These are phyloP conservation scores for Mycena chlorophos DNA, from an alignment of 768 basidiomycete species.

Conservation along the genomic window DNA sequence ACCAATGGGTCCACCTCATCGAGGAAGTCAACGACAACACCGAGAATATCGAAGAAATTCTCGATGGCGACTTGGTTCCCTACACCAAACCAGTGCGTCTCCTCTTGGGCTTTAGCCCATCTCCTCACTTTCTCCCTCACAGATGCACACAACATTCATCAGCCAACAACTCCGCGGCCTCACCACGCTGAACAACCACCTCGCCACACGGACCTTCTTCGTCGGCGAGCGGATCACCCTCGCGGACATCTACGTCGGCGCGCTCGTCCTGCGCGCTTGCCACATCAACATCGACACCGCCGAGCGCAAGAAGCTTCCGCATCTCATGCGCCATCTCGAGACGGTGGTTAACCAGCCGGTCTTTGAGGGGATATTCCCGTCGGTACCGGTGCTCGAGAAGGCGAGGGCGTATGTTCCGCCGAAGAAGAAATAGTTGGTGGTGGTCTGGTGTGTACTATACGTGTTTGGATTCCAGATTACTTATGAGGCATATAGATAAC, in stretches of 20 bases:
- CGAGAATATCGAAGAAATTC: slow-evolving; percentile 41
- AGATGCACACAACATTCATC: slow-evolving; percentile 59
- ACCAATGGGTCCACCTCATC: slow-evolving; percentile 81
- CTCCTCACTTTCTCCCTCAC: not conserved
- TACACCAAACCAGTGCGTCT: slow-evolving; percentile 81
- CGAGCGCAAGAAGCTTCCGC: slow-evolving; percentile 65
- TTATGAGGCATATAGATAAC: too few relatives aligned
- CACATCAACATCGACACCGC: slow-evolving; percentile 62
- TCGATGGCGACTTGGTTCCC: slow-evolving; percentile 49
- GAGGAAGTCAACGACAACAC: slow-evolving; percentile 61
- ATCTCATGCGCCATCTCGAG: slow-evolving; percentile 82
- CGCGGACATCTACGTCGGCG: slow-evolving; percentile 78
- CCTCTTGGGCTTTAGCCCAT: not conserved
- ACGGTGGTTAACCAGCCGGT: slow-evolving; percentile 85
- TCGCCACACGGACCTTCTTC: slow-evolving; percentile 82
- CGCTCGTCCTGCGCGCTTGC: slow-evolving; percentile 55
- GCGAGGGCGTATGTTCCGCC: slow-evolving; percentile 70
- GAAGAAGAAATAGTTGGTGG: slow-evolving; percentile 74
- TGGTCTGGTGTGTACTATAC: too few relatives aligned
- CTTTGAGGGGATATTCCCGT: slow-evolving; percentile 66
- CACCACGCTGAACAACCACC: slow-evolving; percentile 68
- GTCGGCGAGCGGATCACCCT: slow-evolving; percentile 93
- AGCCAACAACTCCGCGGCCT: slow-evolving; percentile 62
- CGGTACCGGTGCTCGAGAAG: slow-evolving; percentile 65
- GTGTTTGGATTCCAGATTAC: too few relatives aligned